Conservation (phyloP, 148 eudicot species). For the Vaccinium macrocarpon region DNA sequence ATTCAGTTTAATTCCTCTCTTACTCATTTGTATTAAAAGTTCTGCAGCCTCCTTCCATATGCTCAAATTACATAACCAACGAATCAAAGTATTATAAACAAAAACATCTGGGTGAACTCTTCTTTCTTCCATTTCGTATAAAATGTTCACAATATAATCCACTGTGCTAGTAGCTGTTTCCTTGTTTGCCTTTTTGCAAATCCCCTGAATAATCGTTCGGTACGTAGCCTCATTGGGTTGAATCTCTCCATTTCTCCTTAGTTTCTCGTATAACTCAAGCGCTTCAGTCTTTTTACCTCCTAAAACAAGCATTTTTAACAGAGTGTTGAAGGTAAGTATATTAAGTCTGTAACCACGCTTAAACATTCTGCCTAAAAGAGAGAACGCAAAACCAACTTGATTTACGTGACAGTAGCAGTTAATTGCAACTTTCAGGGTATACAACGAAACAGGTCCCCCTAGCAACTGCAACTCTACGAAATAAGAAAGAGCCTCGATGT, state of each 20-base stretch:
- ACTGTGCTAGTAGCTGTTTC: not conserved
- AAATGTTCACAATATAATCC: not conserved
- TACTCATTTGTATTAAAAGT: not conserved
- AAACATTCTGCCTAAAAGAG: not conserved
- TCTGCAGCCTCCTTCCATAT: not conserved
- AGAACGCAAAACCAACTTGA: not conserved
- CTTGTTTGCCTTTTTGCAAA: slow-evolving; percentile 12
- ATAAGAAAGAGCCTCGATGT: not conserved
- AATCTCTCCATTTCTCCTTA: not conserved
- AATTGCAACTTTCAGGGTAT: not conserved
- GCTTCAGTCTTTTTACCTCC: slow-evolving; percentile 10
- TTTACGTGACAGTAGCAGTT: not conserved
- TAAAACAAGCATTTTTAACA: slow-evolving; percentile 8
- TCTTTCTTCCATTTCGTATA: slow-evolving; percentile 4
- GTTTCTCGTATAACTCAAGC: not conserved
- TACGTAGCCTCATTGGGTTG: slow-evolving; percentile 8
- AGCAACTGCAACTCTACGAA: not conserved
- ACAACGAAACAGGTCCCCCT: not conserved
- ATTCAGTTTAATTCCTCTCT: not conserved
- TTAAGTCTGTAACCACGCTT: not conserved
- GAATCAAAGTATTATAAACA: slow-evolving; percentile 11
- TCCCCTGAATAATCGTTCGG: slow-evolving; percentile 10
- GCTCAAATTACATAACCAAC: slow-evolving; percentile 6
- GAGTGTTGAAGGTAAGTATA: not conserved
- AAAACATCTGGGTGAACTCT: not conserved